These are phyloP conservation scores for Calocybe indica DNA, from an alignment of 768 basidiomycete genomes.

Conservation along the genomic window DNA sequence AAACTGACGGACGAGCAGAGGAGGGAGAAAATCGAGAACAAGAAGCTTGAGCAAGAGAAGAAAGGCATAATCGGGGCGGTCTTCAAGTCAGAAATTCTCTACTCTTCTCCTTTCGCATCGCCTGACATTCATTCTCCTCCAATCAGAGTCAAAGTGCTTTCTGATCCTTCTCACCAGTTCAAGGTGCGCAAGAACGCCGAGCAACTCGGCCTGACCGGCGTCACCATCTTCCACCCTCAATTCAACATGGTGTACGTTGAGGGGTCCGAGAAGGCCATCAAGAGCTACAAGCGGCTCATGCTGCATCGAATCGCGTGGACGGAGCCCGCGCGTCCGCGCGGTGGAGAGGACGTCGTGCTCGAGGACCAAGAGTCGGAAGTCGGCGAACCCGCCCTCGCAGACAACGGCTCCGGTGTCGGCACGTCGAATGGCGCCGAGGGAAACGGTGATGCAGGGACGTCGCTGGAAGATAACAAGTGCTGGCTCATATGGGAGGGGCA, in stretches of 20 bases:
- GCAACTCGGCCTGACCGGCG: conserved; percentile 79
- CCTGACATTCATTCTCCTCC: background rate
- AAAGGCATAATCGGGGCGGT: conserved; percentile 78
- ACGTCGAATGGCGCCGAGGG: conserved; percentile 6
- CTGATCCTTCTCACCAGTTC: conserved; percentile 91
- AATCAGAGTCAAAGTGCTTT: conserved; percentile 73
- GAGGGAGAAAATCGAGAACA: conserved; percentile 78
- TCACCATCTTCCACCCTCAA: conserved; percentile 84
- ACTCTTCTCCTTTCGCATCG: background rate
- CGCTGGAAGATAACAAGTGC: conserved; percentile 85
- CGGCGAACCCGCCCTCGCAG: conserved; percentile 21
- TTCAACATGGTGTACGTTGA: conserved; percentile 94
- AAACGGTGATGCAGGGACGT: conserved; percentile 29
- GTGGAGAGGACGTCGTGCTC: conserved; percentile 65
- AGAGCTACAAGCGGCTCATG: conserved; percentile 86
- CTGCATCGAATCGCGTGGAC: conserved; percentile 89
- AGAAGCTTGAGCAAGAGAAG: conserved; percentile 85
- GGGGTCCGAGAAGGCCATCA: conserved; percentile 80
- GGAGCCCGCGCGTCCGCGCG: conserved; percentile 77
- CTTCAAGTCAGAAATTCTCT: conserved; percentile 68
- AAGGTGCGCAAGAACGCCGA: conserved; percentile 97
- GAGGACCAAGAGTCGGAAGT: conserved; percentile 42
- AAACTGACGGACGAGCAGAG: conserved; percentile 90
- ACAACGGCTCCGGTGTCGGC: conserved; percentile 24
- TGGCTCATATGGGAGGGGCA: conserved; percentile 92